Base-by-base conservation (phyloP, 495 filamentous ascomycete genomes). In the Letharia lupina region DNA sequence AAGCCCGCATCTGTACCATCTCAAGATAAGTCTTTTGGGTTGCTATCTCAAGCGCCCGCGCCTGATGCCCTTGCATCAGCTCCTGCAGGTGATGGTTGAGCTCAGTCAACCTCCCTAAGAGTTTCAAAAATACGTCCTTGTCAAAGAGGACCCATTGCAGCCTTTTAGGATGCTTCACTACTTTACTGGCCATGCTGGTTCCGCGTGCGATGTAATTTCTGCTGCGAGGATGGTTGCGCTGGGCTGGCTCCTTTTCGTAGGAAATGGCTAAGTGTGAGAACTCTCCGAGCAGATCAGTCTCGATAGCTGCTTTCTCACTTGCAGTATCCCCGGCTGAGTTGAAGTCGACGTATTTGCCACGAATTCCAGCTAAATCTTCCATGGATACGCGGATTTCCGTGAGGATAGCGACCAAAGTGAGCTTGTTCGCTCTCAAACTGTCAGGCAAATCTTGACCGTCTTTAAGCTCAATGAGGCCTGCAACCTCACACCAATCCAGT, bases 71-170 rank as follows among this genome's bases (percentile, higher is more conserved):
- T 28, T 52, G 56, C 35, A 67, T 50, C 52, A 68, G 23, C n/a
- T 66, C 67, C 6, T 61, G 42, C 20, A 68, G 37, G 10, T 60
- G 61, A 42, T 68, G 56, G 33, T 70, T 70, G 40, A 66, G 44
- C 40, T 65, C 67, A 20, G 62, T 61, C 41, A 70, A 52, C 31
- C 62, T 63, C 11, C 54, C 57, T n/a, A 70, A n/a, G 20, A 69
- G 62, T 4, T 61, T 62, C 28, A 33, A 54, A 41, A 70, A 70
- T 1, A 61, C 50, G 16, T 69, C 62, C 45, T 62, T 62, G 44
- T 70, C 67, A 62, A 70, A 59, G 13, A 54, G 41, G n/a, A 64
- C 58, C 69, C 69, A 70, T 20, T 60, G 18, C 42, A 70, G 67
- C n/a, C 69, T 60, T 52, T 67, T 61, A 2, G 67, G 67, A 35